Conservation (phyloP, 331 rosid species). For the Prunus yedoensis region DNA sequence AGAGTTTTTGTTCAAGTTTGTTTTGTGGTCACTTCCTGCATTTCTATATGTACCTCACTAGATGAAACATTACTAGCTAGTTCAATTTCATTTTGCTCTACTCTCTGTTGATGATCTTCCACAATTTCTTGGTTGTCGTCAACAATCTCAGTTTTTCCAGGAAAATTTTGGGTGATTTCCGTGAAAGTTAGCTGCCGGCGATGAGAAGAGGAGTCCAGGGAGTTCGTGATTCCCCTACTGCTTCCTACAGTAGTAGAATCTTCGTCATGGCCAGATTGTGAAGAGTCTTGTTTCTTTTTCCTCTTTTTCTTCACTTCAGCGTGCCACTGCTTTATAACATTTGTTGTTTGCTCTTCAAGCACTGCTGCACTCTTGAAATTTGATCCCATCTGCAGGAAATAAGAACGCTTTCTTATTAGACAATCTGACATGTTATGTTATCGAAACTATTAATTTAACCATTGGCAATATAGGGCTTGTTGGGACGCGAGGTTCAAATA, state of each 20-base stretch:
- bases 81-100: conserved; percentile 6
- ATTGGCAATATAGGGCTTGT: not conserved
- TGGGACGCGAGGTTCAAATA: not conserved
- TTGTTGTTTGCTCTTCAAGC: conserved; percentile 43
- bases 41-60: not conserved
- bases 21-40: not conserved
- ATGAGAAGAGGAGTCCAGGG: conserved; percentile 11
- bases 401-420: not conserved
- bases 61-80: not conserved
- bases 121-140: conserved; percentile 4
- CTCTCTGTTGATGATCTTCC: conserved; percentile 6
- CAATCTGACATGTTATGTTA: not conserved
- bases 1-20: not conserved
- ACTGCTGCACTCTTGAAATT: conserved; percentile 39
- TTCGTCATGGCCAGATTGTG: conserved; percentile 12
- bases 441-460: not conserved
- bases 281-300: conserved; percentile 17
- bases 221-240: not conserved
- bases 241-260: conserved; percentile 16
- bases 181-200: conserved; percentile 14
- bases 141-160: conserved; percentile 15
- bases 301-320: conserved; percentile 44
- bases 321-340: conserved; percentile 48
- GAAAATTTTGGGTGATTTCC: not conserved
- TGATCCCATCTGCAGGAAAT: conserved; percentile 52